A percentile compares a stretch with the other conserved stretches of the same genome.
These are phyloP conservation scores for Acacia crassicarpa DNA, from an alignment of 306 rosid genomes.

Conservation along the genomic window DNA sequence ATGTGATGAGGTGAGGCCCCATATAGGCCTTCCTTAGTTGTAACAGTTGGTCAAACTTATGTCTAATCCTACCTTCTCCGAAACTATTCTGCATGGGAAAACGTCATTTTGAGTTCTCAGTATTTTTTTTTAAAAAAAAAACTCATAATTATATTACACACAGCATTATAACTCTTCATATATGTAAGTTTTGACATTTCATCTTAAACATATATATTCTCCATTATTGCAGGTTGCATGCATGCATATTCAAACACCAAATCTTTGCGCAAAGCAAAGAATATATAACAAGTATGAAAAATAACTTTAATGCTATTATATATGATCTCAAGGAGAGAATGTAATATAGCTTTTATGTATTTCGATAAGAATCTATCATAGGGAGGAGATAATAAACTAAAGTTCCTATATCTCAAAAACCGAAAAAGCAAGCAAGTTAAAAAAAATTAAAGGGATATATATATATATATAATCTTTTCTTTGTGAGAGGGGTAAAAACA, in stretches of 20 bases:
- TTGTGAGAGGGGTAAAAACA: slow-evolving; percentile 13
- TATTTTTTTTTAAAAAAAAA: background rate
- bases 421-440: slow-evolving; percentile 4
- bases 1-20: slow-evolving; percentile 49
- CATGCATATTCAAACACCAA: slow-evolving; percentile 2
- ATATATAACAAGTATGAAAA: background rate
- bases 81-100: slow-evolving; percentile 40
- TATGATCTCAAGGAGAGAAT: slow-evolving; percentile 31
- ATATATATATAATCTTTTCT: background rate
- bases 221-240: background rate
- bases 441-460: background rate
- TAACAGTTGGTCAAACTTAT: slow-evolving; percentile 43
- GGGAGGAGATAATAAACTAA: slow-evolving; percentile 25
- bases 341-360: slow-evolving; percentile 22
- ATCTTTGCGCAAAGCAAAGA: background rate
- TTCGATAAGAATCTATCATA: slow-evolving; percentile 31
- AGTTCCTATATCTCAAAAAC: slow-evolving; percentile 14
- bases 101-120: slow-evolving; percentile 14
- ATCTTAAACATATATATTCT: background rate
- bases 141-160: background rate
- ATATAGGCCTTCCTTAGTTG: slow-evolving; percentile 31
- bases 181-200: background rate
- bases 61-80: slow-evolving; percentile 29
- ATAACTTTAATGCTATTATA: background rate
- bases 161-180: background rate